These are phyloP conservation scores for Osmanthus fragrans DNA, from an alignment of 257 asterid genomes.

Conservation along the genomic window DNA sequence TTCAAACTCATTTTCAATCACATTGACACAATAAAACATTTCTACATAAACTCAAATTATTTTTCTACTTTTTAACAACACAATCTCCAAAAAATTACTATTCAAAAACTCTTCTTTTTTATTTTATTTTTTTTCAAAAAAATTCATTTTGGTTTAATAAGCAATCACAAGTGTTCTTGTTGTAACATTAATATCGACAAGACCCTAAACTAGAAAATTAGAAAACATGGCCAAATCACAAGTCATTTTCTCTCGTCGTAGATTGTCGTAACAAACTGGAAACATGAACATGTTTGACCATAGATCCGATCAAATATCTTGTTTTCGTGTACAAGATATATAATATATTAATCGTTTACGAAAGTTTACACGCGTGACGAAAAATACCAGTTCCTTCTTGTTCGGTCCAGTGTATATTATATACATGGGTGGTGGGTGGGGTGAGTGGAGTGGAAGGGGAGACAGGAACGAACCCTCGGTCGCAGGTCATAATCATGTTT, in stretches of 20 bases:
- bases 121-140: too few species aligned
- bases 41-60: too few species aligned
- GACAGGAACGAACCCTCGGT: background rate
- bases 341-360: background rate
- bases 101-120: too few species aligned
- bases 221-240: background rate
- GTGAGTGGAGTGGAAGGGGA: background rate
- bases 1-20: too few species aligned
- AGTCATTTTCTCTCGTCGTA: background rate
- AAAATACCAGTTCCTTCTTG: background rate
- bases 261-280: background rate
- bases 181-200: background rate
- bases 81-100: too few species aligned
- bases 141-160: too few species aligned
- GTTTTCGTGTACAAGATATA: background rate
- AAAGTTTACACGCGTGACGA: too few species aligned
- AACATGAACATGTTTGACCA: background rate
- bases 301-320: background rate
- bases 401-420: background rate
- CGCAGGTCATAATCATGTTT: constrained; percentile 1
- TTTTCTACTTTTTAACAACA: too few species aligned
- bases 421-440: background rate
- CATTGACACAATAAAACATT: too few species aligned
- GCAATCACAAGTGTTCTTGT: background rate
- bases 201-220: background rate